phyloP scores from a whole-genome alignment of 768 basidiomycete species.

The Rhizopogon sp. region DNA sequence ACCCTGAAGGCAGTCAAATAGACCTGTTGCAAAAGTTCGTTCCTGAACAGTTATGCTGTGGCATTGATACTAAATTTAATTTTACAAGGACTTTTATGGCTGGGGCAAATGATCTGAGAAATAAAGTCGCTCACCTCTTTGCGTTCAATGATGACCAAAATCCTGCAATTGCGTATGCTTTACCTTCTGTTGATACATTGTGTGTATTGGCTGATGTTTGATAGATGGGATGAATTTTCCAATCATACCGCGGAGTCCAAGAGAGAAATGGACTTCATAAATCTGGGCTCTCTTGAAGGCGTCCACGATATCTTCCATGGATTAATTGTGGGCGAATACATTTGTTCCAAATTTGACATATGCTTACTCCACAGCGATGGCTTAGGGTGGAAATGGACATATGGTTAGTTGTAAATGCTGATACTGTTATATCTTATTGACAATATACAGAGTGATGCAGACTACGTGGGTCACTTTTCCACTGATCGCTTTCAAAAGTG shows the following conservation, averaged over 20 bases:
- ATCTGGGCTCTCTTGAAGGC: slow-evolving; percentile 15
- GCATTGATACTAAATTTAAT: neutral
- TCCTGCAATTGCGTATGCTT: slow-evolving; percentile 8
- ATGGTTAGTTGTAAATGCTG: slow-evolving; percentile 14
- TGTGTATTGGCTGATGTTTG: neutral
- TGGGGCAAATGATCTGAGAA: slow-evolving; percentile 8
- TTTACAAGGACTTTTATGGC: slow-evolving; percentile 12
- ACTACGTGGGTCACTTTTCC: slow-evolving; percentile 14
- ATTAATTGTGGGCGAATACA: slow-evolving; percentile 10
- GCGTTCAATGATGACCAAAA: slow-evolving; percentile 11
- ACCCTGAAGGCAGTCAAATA: slow-evolving; percentile 9
- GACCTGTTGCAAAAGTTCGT: slow-evolving; percentile 12
- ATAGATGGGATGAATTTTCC: slow-evolving; percentile 26
- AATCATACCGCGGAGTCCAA: slow-evolving; percentile 18
- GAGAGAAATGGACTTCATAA: slow-evolving; percentile 5
- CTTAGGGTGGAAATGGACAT: slow-evolving; percentile 21
- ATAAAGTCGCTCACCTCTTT: slow-evolving; percentile 16
- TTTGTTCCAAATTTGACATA: too few relatives aligned
- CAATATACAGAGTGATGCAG: slow-evolving; percentile 10
- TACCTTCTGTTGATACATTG: neutral
- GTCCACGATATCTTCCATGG: slow-evolving; percentile 16
- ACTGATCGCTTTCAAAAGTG: neutral
- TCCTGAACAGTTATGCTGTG: neutral
- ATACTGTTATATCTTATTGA: neutral
- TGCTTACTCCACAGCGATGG: neutral